These are phyloP conservation scores for Lophiostoma macrostomum DNA, from an alignment of 495 filamentous ascomycete species.

Conservation along the genomic window DNA sequence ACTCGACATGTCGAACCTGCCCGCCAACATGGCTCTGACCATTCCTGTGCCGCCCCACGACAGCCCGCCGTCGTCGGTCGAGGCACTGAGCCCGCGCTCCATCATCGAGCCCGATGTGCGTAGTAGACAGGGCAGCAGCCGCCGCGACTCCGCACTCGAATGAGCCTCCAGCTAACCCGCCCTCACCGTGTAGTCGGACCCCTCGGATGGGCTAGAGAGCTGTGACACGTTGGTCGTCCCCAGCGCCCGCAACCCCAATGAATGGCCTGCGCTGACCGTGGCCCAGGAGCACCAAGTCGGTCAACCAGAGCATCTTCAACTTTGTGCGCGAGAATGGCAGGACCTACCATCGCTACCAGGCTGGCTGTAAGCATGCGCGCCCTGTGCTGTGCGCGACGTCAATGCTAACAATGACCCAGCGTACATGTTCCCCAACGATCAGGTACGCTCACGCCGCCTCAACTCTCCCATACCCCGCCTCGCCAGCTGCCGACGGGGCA, in stretches of 20 bases:
- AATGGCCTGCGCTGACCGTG: constrained; percentile 18
- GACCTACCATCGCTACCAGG: constrained; percentile 37
- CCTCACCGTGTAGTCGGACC: constrained; percentile 27
- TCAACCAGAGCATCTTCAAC: constrained; percentile 38
- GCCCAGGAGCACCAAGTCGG: constrained; percentile 37
- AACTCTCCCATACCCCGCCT: constrained; percentile 1
- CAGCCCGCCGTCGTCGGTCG: constrained; percentile 30
- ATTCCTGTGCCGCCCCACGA: constrained; percentile 26
- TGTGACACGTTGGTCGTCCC: constrained; percentile 34
- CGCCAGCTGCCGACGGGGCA: background rate
- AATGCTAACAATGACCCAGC: constrained; percentile 28
- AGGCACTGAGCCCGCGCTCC: constrained; percentile 28
- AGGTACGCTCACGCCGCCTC: constrained; percentile 22
- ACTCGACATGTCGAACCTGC: constrained; percentile 7
- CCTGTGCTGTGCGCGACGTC: too few species aligned
- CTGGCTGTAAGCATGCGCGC: constrained; percentile 35
- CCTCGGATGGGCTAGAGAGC: constrained; percentile 30
- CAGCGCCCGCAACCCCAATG: background rate
- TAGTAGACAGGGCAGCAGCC: background rate
- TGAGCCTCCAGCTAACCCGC: constrained; percentile 19
- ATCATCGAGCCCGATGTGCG: constrained; percentile 35
- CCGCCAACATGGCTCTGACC: constrained; percentile 32
- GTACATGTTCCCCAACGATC: constrained; percentile 38
- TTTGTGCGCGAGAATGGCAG: constrained; percentile 38
- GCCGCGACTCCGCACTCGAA: background rate